phyloP scores from a whole-genome alignment of 306 rosid species.

The Biancaea sappan region DNA sequence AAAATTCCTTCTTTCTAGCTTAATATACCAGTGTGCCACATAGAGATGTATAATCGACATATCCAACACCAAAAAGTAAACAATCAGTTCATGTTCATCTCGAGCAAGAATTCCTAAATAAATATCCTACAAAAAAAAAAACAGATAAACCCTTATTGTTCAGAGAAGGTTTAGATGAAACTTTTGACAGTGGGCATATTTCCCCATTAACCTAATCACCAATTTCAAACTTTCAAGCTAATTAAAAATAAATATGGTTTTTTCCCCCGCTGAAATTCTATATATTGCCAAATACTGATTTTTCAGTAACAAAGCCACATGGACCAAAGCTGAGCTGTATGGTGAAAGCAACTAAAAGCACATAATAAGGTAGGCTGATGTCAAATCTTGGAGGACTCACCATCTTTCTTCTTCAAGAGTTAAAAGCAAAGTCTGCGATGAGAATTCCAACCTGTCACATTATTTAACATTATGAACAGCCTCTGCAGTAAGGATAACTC shows the following conservation, averaged over 20 bases:
- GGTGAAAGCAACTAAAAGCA: neutral
- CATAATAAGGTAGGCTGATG: neutral
- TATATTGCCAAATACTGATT: neutral
- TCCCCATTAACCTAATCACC: neutral
- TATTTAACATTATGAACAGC: neutral
- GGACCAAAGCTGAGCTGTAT: neutral
- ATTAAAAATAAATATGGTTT: neutral
- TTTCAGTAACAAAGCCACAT: neutral
- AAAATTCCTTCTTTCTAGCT: neutral
- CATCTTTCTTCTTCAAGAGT: neutral
- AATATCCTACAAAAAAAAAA: constrained; percentile 3
- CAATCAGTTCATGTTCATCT: neutral
- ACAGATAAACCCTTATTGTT: constrained; percentile 3
- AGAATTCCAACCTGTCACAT: neutral
- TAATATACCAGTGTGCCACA: neutral
- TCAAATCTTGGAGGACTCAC: neutral
- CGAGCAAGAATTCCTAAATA: neutral
- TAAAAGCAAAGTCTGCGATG: neutral
- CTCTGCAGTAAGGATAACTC: neutral
- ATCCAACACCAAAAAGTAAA: neutral
- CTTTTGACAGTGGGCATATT: neutral
- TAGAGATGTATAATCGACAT: neutral
- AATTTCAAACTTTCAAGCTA: constrained; percentile 1
- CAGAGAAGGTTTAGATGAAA: neutral
- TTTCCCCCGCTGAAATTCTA: neutral